A percentile compares a stretch with the other conserved stretches of the same genome.
Evolutionary conservation across 257 asterid species (phyloP).

Genomic region (Plantago ovata): DNA sequence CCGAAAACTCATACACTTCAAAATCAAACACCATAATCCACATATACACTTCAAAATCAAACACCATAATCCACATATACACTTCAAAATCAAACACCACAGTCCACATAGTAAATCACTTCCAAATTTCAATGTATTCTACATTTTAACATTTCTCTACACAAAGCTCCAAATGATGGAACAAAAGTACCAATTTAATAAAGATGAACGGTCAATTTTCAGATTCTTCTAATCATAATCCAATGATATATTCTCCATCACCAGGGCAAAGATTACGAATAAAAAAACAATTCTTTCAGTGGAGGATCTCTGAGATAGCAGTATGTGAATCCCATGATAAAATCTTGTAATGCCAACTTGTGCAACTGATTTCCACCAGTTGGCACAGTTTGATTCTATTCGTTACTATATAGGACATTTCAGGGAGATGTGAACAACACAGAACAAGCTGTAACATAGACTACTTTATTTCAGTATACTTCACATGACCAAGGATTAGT

Average conservation of each 20-base stretch:
- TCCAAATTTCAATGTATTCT: no score
- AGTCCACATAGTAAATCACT: no score
- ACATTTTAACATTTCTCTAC: no score
- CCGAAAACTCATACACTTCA: no score
- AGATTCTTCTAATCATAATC: constrained; percentile 2
- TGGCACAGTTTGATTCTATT: not conserved
- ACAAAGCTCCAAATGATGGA: constrained; percentile 3
- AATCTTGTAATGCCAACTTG: constrained; percentile 1
- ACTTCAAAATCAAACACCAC: no score
- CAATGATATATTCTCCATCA: constrained; percentile 3
- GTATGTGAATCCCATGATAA: no score
- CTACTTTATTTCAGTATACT: not conserved
- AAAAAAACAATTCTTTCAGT: not conserved
- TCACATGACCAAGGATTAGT: not conserved
- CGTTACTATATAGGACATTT: not conserved
- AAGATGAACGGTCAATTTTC: constrained; percentile 2
- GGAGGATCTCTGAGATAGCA: not conserved
- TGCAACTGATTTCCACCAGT: constrained; percentile 3
- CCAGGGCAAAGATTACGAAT: constrained; percentile 1
- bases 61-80: no score
- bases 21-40: no score
- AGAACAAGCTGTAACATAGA: not conserved
- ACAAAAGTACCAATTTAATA: constrained; percentile 3
- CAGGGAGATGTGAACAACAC: not conserved
- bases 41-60: no score